Evolutionary conservation across 1,284 basidiomycete genomes (phyloP), one percentile per base, ranked within the genome.

Genomic region (Fomitiporia mediterranea): DNA sequence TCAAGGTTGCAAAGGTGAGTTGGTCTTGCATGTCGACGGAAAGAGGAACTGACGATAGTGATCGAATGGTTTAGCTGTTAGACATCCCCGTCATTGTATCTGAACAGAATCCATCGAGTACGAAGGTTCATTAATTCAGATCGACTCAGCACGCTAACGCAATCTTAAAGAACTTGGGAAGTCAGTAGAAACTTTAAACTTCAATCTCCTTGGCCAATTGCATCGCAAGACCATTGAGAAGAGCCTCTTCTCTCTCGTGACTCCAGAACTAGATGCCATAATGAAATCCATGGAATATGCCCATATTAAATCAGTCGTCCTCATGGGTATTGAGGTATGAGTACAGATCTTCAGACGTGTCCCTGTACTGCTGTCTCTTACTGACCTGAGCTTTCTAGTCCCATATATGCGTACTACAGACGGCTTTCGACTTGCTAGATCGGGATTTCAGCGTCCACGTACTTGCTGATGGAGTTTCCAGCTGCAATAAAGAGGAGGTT

Each of bases 361-460:
- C 56, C 4, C 15, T 17, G 35, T 37, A 46, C 23, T 44, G 27
- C 38, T 7, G 11, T 8, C 27, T 37, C 30, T 58, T 37, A 58
- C 40, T 53, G 55, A 56, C 19, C 51, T n/a, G 39, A 11, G 9
- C 43, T 23, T 66, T 43, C 34, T n/a, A 91, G 88, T 81, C 88
- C 2, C 94, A 97, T 64, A 84, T 98, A 57, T 98, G 94, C 66
- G 83, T 97, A 7, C 77, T 91, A 3, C 92, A 95, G 71, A 89
- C 90, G 0, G 77, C 86, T 0, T 73, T 93, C 6, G 83, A 88
- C 56, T 74, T 93, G 21, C 69, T 87, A 21, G 69, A 73, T 17
- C 69, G 62, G 47, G 79, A 73, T 9, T 82, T 76, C 65, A 79
- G 79, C 59, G 85, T 87, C 5, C 76, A 83, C 65, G 79, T 96